Conservation (phyloP, 2,329 filamentous ascomycete species). For the Diaporthe helianthi region DNA sequence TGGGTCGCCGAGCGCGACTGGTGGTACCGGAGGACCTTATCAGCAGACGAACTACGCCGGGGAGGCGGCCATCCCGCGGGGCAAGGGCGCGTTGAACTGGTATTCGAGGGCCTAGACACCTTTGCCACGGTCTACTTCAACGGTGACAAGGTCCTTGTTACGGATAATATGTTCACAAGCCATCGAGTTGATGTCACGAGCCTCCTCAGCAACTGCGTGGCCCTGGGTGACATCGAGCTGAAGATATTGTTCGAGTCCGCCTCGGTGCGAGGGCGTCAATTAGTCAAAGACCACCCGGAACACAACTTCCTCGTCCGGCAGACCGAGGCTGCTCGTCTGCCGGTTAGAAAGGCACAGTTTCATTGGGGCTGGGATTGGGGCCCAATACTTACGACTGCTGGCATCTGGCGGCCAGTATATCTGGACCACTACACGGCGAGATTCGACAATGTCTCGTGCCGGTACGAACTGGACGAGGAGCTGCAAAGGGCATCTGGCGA, state of each 20-base stretch:
- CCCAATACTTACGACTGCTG: constrained; percentile 69
- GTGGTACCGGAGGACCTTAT: constrained; percentile 72
- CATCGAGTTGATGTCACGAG: constrained; percentile 73
- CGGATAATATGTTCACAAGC: constrained; percentile 81
- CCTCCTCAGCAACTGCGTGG: constrained; percentile 49
- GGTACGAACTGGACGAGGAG: constrained; percentile 64
- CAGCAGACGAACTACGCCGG: not conserved
- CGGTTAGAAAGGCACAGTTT: constrained; percentile 72
- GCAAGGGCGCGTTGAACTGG: constrained; percentile 60
- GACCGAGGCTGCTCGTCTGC: constrained; percentile 65
- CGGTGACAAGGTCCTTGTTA: constrained; percentile 69
- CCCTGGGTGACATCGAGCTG: constrained; percentile 64
- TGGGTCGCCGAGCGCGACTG: constrained; percentile 78
- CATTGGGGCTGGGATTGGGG: constrained; percentile 70
- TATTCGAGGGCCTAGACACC: constrained; percentile 81
- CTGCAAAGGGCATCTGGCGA: constrained; percentile 63
- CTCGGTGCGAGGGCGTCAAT: constrained; percentile 66
- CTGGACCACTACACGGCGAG: constrained; percentile 74
- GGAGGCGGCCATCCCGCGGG: constrained; percentile 48
- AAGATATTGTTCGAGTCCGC: constrained; percentile 71
- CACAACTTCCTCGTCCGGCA: constrained; percentile 74
- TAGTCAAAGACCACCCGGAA: constrained; percentile 64
- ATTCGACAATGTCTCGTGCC: constrained; percentile 69
- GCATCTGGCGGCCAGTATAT: constrained; percentile 75
- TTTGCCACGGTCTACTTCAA: constrained; percentile 78